Conservation (phyloP, 1,139 yeast genomes). For the Debaryomyces singareniensis region DNA sequence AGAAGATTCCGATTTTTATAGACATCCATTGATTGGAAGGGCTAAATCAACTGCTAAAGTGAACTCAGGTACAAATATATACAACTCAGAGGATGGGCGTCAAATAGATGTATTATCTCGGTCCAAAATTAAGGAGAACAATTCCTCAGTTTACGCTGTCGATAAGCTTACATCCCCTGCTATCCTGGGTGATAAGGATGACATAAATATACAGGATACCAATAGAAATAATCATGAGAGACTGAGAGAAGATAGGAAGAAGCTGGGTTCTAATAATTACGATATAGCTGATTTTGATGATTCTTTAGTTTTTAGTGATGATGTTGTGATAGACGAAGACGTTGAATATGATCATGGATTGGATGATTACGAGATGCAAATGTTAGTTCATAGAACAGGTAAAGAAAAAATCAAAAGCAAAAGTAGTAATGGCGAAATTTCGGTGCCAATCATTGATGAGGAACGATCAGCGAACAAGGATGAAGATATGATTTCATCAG, state of each 20-base stretch:
- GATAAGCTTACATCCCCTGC: constrained; percentile 4
- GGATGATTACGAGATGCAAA: constrained; percentile 24
- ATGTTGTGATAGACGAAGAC: constrained; percentile 32
- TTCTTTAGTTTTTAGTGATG: constrained; percentile 64
- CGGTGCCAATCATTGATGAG: too few relatives aligned
- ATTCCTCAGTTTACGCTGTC: constrained; percentile 1
- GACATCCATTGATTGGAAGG: constrained; percentile 31
- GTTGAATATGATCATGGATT: constrained; percentile 13
- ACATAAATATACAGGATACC: constrained; percentile 3
- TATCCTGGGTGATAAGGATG: constrained; percentile 5
- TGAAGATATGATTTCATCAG: too few relatives aligned
- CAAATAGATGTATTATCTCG: constrained; percentile 1
- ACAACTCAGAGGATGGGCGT: constrained; percentile 1
- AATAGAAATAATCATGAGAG: constrained; percentile 1
- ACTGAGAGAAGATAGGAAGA: background rate
- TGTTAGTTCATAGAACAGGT: constrained; percentile 11
- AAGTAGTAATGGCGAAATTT: background rate
- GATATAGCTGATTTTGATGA: constrained; percentile 48
- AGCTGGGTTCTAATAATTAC: constrained; percentile 9
- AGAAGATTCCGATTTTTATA: constrained; percentile 37
- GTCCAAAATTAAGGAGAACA: constrained; percentile 1
- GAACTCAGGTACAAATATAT: constrained; percentile 5
- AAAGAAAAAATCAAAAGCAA: background rate
- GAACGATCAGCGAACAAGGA: background rate
- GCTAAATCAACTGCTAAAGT: constrained; percentile 18